Base-by-base conservation (phyloP, 2,329 filamentous ascomycete genomes). In the Cytospora leucostoma region DNA sequence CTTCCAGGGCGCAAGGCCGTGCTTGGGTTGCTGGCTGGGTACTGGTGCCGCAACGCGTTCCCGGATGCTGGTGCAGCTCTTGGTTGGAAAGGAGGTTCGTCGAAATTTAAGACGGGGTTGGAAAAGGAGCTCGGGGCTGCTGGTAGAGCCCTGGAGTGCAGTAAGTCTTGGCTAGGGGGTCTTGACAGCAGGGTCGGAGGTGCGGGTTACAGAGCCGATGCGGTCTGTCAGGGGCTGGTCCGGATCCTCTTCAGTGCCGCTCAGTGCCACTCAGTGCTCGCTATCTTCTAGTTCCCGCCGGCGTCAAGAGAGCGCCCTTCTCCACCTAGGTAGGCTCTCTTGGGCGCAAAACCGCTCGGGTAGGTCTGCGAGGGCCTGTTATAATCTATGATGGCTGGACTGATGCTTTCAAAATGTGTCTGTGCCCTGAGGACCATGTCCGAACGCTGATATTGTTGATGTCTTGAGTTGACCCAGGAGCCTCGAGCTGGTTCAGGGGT, bases 11-110 rank as follows among this genome's bases (percentile, higher is more conserved):
- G 38, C 59, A 50, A 50, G 49, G 59, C 59, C 59, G 59, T 55
- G 59, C 54, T 50, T 61, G 49, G 59, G 58, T 40, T 51, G 58
- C 21, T 50, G 12, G 47, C 56, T 59, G 27, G 27, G 27, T 27
- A 27, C 38, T 37, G 51, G 40, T 61, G 59, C 59, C 54, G 51
- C 59, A 50, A 61, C 59, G 59, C 59, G 59, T 61, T 61, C 59
- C 59, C 59, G 59, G 51, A 53, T 52, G 51, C 51, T 55, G 59
- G 10, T 55, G 51, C 59, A 61, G 59, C 59, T 55, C 59, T 59
- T 52, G 59, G 54, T 61, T 61, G 59, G 59, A 61, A 61, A 61
- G 59, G 59, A 61, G 51, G 59, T 56, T 55, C 51, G 44, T 47
- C 44, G 59, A 61, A 61, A 61, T 61, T 61, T 61, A 44, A 55